Base-by-base conservation (phyloP, 1,139 yeast species). In the Trichomonascaceae sp. region DNA sequence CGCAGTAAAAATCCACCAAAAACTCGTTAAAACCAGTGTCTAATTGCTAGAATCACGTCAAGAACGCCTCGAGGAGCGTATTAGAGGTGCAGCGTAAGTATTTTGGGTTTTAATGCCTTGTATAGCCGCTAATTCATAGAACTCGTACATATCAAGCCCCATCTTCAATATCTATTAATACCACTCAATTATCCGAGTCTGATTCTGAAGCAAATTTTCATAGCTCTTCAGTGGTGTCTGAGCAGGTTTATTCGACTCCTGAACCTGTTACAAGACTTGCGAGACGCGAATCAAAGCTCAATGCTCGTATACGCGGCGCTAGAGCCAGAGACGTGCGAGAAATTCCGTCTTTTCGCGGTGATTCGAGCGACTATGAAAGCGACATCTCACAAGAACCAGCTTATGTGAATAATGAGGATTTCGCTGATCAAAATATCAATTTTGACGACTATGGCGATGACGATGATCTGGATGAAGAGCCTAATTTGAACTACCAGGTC, bases 81-180 rank as follows among this genome's bases (percentile, higher is more conserved):
- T 61, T 15, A 58, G 66, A 10, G 66, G 66, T 36, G 65, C 66
- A 3, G 66, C 66, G 59, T 60, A 57, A 19, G 63, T 52, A 22
- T 9, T 10, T 43, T 36, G 41, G 17, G 4, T 2, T 19, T 13
- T 13, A n/a, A 13, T 12, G 18, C 13, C 24, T 22, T 44, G 3
- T 20, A 20, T 9, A 10, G 15, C 36, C 8, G 18, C 30, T 44
- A 45, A 45, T 19, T 30, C 18, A 13, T n/a, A 43, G 20, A 9
- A 46, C 12, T 13, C 39, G 49, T 27, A 27, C 32, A 18, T 38
- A 39, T 17, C 43, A 17, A 12, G 49, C 18, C 9, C 36, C 20
- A 13, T 15, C 24, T 17, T 46, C 49, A 1, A 20, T 46, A 2
- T 36, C 20, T 13, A 30, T 46, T 19, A 39, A 46, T 32, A 24